Base-by-base conservation (phyloP, 768 basidiomycete genomes). In the Psilocybe subaeruginosa region DNA sequence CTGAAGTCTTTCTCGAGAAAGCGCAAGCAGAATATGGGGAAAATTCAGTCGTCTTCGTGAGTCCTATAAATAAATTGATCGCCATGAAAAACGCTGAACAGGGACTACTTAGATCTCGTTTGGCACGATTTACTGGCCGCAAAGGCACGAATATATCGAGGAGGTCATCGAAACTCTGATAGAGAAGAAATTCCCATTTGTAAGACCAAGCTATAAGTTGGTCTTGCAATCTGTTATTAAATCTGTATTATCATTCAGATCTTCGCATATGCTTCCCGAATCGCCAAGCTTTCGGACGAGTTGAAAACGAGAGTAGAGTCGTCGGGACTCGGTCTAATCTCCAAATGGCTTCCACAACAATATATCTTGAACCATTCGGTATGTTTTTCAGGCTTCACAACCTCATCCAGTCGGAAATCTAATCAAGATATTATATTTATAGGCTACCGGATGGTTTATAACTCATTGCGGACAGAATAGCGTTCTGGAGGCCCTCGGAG, bases 361-460 rank as follows among this genome's bases (percentile, higher is more conserved):
- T 60, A 49, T 50, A 55, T 63, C 12, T 41, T 66, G 17, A 60
- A 43, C 3, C 65, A 66, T 53, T 59, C 64, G 1, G 64, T 63
- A 51, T 16, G 51, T 31, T 11, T 47, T 4, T 17, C 16, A 8
- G 6, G 17, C 17, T 1, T 33, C n/a, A 16, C 30, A 1, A 17
- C 3, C 23, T 23, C 23, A 23, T 23, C 23, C 23, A 23, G 23
- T 23, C 23, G 23, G 23, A 23, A 23, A 23, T 23, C 23, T 23
- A 23, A 47, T 17, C 35, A 7, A 16, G 29, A 35, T 30, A 33
- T 6, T 9, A 45, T 50, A 43, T 43, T 9, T n/a, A 5, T 6
- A 66, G 65, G 65, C 62, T 0, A 66, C 65, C 8, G 65, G 65
- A 5, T 66, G 65, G 62, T 66, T 61, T 41, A 48, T 66, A 9